Evolutionary conservation across 164 flowering plant genomes (phyloP), one percentile per base, ranked within the genome.

Genomic region (grape (Vitis vinifera)): DNA sequence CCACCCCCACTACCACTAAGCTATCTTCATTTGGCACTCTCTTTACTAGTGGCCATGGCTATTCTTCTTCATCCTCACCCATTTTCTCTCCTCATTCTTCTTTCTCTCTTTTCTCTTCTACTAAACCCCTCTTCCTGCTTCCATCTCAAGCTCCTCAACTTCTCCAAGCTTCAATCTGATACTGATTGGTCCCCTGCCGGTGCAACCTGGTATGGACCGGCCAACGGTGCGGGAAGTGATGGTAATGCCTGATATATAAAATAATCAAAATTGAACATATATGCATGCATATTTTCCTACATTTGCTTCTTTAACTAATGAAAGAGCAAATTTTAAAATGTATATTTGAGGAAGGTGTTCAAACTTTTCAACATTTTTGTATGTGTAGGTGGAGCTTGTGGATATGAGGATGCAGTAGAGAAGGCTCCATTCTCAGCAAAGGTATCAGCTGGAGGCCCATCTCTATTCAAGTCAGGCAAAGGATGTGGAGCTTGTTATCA

Each of bases 401-500:
- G 92, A 19, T 91, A 87, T 72, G 78, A 75, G 49, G 68, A 60
- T 16, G 79, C 82, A 10, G 97, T 91, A 2, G 79, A 56, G 7
- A 57, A 67, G 37, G 15, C 84, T 17, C 93, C 93, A 31, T 87
- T 77, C 68, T 74, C 81, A 47, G 69, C 85, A 8, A 65, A 76
- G 82, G 61, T 87, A 37, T 63, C 89, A 47, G 87, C 89, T 1
- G 89, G 79, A 19, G 86, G 91, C 60, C 80, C 86, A 63, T 76
- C 89, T 57, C 69, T 89, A 1, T 91, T 48, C 73, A 65, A 77
- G 4, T 73, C 75, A 0, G 97, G 94, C 66, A 65, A 75, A 69
- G 97, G 84, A 15, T 89, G 97, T 75, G 97, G 97, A 50, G 75
- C 88, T 64, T 91, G 92, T 75, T 91, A 79, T 68, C 80, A 87